Percentiles rank a stretch among this genome's conserved stretches.
Evolutionary conservation across 2,329 filamentous ascomycete species (phyloP).

Genomic region (Epichloe glyceriae): DNA sequence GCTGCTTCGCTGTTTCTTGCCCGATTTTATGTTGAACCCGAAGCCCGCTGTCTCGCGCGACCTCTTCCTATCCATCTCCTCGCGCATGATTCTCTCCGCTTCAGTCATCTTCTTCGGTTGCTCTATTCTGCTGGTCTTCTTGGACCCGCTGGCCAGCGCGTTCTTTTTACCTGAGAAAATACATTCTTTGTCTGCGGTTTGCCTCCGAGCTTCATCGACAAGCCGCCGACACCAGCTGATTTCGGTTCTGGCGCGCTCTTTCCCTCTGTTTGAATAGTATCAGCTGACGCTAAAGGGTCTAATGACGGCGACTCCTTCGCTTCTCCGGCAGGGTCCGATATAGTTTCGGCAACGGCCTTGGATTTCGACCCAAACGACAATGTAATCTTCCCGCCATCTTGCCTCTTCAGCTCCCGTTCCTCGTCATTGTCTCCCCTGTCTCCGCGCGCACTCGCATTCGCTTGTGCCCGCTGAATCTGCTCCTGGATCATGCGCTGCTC

Average conservation of each 20-base stretch:
- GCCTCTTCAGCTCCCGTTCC: constrained; percentile 39
- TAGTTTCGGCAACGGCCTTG: constrained; percentile 7
- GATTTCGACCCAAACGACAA: constrained; percentile 48
- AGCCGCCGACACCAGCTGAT: constrained; percentile 19
- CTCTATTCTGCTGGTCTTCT: constrained; percentile 46
- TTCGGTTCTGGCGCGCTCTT: constrained; percentile 15
- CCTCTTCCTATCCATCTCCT: constrained; percentile 62
- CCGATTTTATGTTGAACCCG: constrained; percentile 31
- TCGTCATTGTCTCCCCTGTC: constrained; percentile 28
- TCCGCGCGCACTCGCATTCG: constrained; percentile 28
- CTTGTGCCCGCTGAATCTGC: constrained; percentile 67
- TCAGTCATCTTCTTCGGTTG: constrained; percentile 77
- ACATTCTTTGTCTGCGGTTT: constrained; percentile 66
- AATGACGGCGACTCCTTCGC: constrained; percentile 9
- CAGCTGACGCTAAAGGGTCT: constrained; percentile 10
- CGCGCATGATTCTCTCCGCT: constrained; percentile 78
- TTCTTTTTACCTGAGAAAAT: constrained; percentile 60
- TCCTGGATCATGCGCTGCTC: constrained; percentile 73
- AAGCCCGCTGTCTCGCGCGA: constrained; percentile 34
- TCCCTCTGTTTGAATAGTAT: constrained; percentile 7
- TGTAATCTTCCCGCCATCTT: constrained; percentile 65
- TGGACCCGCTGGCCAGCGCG: constrained; percentile 43
- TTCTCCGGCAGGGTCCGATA: not conserved
- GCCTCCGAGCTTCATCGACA: constrained; percentile 52
- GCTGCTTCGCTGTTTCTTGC: constrained; percentile 37